Conservation (phyloP, 768 basidiomycete species). For the Lyophyllum semitale region DNA sequence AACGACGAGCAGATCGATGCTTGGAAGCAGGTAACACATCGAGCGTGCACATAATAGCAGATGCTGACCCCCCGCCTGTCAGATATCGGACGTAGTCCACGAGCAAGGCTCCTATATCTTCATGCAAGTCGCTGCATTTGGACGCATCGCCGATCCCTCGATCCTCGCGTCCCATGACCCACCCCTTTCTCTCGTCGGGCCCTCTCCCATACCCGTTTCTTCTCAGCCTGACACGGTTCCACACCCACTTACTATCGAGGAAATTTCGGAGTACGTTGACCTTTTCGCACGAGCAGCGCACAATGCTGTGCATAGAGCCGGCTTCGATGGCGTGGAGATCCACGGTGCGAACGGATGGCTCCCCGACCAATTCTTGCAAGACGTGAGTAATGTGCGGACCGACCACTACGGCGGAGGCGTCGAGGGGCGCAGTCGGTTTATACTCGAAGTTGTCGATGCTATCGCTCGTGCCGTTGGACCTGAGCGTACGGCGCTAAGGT, state of each 20-base stretch:
- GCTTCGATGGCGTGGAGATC: too few relatives aligned
- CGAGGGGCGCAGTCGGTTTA: conserved; percentile 59
- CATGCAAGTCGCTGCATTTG: conserved; percentile 60
- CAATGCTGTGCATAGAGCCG: too few relatives aligned
- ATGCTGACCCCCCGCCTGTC: too few relatives aligned
- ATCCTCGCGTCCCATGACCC: conserved; percentile 37
- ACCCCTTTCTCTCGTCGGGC: conserved; percentile 31
- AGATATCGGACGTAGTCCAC: conserved; percentile 46
- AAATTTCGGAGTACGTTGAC: conserved; percentile 54
- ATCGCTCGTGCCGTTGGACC: too few relatives aligned
- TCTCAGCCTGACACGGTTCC: conserved; percentile 31
- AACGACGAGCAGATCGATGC: too few relatives aligned
- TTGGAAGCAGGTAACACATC: too few relatives aligned
- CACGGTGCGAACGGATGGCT: conserved; percentile 50
- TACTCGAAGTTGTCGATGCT: conserved; percentile 54
- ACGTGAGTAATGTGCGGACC: conserved; percentile 64
- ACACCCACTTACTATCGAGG: conserved; percentile 43
- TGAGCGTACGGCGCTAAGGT: too few relatives aligned
- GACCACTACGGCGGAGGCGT: conserved; percentile 73
- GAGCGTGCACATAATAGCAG: too few relatives aligned
- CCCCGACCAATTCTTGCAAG: conserved; percentile 64
- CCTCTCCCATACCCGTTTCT: conserved; percentile 29
- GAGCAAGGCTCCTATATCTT: conserved; percentile 48
- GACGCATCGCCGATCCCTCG: conserved; percentile 37
- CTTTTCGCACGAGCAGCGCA: too few relatives aligned